Evolutionary conservation across 345 rosid species (phyloP).

Genomic region (Conringia planisiliqua): DNA sequence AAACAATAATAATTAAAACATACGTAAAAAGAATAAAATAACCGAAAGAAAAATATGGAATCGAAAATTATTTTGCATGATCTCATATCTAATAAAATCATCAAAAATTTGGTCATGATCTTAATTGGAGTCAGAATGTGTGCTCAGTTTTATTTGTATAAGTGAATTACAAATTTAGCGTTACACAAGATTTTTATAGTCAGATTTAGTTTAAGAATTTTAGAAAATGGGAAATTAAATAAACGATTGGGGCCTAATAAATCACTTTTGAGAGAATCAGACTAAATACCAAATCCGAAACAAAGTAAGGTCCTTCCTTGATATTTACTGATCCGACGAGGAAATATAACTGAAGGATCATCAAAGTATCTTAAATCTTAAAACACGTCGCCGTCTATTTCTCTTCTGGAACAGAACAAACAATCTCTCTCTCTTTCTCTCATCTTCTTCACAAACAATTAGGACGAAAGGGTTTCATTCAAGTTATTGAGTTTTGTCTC

Average conservation of each 20-base stretch:
- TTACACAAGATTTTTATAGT: no score
- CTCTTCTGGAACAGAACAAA: constrained; percentile 5
- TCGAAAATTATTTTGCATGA: no score
- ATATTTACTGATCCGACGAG: not conserved
- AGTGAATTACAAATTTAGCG: no score
- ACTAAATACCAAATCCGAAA: not conserved
- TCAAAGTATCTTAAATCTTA: constrained; percentile 1
- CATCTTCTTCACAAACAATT: not conserved
- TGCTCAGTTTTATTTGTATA: no score
- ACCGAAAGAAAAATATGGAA: no score
- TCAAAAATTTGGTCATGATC: no score
- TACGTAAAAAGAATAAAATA: no score
- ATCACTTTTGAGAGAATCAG: not conserved
- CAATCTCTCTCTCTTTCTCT: not conserved
- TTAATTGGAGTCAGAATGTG: no score
- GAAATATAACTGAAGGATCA: not conserved
- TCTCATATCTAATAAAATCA: no score
- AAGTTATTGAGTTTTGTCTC: not conserved
- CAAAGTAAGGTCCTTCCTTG: not conserved
- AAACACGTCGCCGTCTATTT: constrained; percentile 7
- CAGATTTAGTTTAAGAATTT: no score
- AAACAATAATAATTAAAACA: no score
- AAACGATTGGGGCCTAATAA: not conserved
- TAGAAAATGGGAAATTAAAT: no score
- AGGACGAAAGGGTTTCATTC: not conserved